phyloP scores from a whole-genome alignment of 495 filamentous ascomycete genomes.

The Penicillium crystallinum region DNA sequence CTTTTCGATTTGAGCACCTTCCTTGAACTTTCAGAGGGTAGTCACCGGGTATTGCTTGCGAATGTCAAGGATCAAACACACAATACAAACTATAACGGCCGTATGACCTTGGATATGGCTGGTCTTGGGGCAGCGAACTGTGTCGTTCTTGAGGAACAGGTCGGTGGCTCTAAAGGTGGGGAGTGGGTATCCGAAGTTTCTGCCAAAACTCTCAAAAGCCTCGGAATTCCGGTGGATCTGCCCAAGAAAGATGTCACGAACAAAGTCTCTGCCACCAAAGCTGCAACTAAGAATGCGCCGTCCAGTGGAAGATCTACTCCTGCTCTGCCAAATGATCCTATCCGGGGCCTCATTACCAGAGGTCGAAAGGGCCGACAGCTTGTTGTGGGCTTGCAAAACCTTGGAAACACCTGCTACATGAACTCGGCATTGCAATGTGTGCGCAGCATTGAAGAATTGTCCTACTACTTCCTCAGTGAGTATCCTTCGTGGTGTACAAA shows the following conservation, averaged over 20 bases:
- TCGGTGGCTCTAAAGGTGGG: slow-evolving; percentile 49
- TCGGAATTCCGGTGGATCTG: slow-evolving; percentile 36
- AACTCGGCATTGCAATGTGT: slow-evolving; percentile 95
- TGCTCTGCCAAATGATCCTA: slow-evolving; percentile 38
- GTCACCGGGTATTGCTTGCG: slow-evolving; percentile 64
- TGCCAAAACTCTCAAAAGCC: slow-evolving; percentile 33
- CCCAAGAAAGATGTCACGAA: slow-evolving; percentile 28
- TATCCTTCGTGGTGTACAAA: slow-evolving; percentile 8
- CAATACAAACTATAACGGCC: slow-evolving; percentile 74
- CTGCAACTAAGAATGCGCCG: slow-evolving; percentile 33
- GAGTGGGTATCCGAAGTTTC: slow-evolving; percentile 59
- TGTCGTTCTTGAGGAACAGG: slow-evolving; percentile 72
- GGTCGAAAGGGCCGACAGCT: slow-evolving; percentile 61
- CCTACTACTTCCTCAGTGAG: slow-evolving; percentile 77
- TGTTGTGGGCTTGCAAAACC: slow-evolving; percentile 71
- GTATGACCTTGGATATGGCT: slow-evolving; percentile 52
- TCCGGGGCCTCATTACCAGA: slow-evolving; percentile 24
- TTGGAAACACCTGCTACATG: slow-evolving; percentile 99
- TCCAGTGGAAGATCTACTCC: slow-evolving; percentile 62
- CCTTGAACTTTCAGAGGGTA: slow-evolving; percentile 56
- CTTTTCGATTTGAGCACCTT: slow-evolving; percentile 71
- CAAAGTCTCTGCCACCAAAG: slow-evolving; percentile 22
- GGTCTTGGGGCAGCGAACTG: slow-evolving; percentile 64
- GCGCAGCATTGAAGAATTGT: slow-evolving; percentile 83
- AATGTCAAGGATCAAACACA: slow-evolving; percentile 64